These are phyloP conservation scores for Colletotrichum orchidophilum DNA, from an alignment of 2,329 filamentous ascomycete species.

Conservation along the genomic window DNA sequence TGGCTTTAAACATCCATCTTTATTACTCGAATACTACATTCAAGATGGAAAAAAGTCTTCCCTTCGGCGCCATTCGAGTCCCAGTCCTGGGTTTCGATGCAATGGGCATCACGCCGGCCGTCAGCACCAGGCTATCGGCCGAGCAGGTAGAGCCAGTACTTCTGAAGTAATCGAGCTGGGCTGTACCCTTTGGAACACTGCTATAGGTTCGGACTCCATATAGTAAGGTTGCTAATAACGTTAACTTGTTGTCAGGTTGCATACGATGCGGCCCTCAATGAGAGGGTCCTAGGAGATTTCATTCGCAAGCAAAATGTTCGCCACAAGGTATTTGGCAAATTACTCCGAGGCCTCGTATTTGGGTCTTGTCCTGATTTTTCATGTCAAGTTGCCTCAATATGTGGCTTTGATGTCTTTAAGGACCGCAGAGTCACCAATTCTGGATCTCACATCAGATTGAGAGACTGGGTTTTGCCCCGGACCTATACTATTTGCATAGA, in stretches of 20 bases:
- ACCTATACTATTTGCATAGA: conserved; percentile 54
- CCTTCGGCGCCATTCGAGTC: conserved; percentile 49
- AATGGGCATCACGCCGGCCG: conserved; percentile 56
- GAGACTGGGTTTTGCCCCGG: conserved; percentile 55
- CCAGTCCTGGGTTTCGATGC: conserved; percentile 57
- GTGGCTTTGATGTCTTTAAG: conserved; percentile 50
- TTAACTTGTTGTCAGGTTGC: conserved; percentile 45
- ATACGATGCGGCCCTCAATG: conserved; percentile 57
- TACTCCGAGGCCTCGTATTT: neutral
- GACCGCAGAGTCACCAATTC: conserved; percentile 51
- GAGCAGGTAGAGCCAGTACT: conserved; percentile 59
- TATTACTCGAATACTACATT: no score
- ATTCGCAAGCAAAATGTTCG: conserved; percentile 59
- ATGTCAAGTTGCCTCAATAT: conserved; percentile 56
- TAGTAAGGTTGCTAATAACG: neutral
- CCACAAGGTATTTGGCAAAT: conserved; percentile 57
- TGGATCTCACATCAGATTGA: conserved; percentile 57
- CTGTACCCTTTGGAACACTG: conserved; percentile 57
- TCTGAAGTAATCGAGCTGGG: conserved; percentile 57
- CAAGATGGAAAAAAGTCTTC: conserved; percentile 52
- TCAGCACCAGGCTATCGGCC: conserved; percentile 51
- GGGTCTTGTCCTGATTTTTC: neutral
- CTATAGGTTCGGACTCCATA: conserved; percentile 41
- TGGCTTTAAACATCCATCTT: neutral
- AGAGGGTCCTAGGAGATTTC: conserved; percentile 59